phyloP scores from a whole-genome alignment of 2,329 filamentous ascomycete genomes.

The Cyphellophora attinorum region DNA sequence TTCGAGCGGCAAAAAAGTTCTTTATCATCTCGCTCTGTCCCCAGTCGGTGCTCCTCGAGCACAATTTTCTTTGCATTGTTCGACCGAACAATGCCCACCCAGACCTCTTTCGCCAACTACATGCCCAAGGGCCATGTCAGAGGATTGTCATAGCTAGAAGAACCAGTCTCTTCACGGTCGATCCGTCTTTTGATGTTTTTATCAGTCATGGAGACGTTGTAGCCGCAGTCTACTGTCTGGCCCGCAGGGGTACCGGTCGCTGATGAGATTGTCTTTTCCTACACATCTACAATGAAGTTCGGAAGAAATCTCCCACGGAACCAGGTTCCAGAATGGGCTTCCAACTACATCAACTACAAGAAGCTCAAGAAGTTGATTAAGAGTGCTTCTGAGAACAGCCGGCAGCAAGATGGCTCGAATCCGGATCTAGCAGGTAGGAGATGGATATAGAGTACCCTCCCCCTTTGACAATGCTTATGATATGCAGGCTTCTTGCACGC shows the following conservation, averaged over 20 bases:
- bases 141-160: no score
- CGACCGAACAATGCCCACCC: no score
- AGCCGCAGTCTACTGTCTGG: not conserved
- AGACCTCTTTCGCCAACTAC: no score
- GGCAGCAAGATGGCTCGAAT: constrained; percentile 56
- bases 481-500: constrained; percentile 86
- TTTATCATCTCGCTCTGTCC: no score
- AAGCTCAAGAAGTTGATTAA: constrained; percentile 89
- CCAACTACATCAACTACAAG: constrained; percentile 43
- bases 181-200: not conserved
- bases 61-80: no score
- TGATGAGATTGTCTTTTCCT: constrained; percentile 1
- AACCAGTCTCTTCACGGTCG: no score
- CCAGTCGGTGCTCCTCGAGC: no score
- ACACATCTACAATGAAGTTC: constrained; percentile 43
- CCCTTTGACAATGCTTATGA: constrained; percentile 13
- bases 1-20: no score
- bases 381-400: constrained; percentile 53
- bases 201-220: not conserved
- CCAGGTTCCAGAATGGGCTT: constrained; percentile 41
- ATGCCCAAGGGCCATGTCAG: no score
- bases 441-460: constrained; percentile 20
- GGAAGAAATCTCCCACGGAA: constrained; percentile 39
- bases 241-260: not conserved
- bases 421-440: constrained; percentile 83